phyloP scores from a whole-genome alignment of 2,329 filamentous ascomycete species.

The Lomentospora prolificans region DNA sequence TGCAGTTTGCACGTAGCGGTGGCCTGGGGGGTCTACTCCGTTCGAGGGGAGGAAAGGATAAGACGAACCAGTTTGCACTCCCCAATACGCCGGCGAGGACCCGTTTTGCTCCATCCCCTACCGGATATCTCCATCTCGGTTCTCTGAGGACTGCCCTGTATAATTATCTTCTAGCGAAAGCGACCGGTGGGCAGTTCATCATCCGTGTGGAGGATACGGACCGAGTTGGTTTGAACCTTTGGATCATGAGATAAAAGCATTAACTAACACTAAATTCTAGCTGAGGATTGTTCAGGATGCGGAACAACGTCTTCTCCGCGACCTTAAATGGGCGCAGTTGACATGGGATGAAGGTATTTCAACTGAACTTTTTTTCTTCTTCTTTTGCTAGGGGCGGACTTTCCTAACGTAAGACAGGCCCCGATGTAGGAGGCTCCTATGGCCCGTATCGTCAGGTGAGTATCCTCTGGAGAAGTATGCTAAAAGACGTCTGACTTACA shows the following conservation, averaged over 20 bases:
- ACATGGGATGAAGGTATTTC: conserved; percentile 78
- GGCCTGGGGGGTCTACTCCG: background rate
- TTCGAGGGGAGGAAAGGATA: conserved; percentile 3
- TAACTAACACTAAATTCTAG: background rate
- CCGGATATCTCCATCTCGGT: conserved; percentile 85
- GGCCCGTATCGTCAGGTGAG: conserved; percentile 77
- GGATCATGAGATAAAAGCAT: background rate
- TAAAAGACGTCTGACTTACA: background rate
- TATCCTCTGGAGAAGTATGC: conserved; percentile 4
- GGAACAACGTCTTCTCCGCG: conserved; percentile 65
- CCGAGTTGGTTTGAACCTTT: conserved; percentile 58
- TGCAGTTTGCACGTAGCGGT: background rate
- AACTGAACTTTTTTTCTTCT: background rate
- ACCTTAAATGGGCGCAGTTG: conserved; percentile 81
- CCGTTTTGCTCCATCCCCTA: conserved; percentile 91
- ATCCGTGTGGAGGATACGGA: conserved; percentile 93
- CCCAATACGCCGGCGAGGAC: conserved; percentile 44
- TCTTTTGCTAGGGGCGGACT: background rate
- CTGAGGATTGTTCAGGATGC: conserved; percentile 63
- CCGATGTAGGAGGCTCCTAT: conserved; percentile 67
- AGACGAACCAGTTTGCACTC: conserved; percentile 19
- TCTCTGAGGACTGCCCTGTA: conserved; percentile 89
- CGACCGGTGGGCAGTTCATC: conserved; percentile 82
- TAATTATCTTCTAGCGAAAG: conserved; percentile 83
- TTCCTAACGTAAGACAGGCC: conserved; percentile 42